phyloP scores from a whole-genome alignment of 306 rosid species.

The Ochetophila trinervis region DNA sequence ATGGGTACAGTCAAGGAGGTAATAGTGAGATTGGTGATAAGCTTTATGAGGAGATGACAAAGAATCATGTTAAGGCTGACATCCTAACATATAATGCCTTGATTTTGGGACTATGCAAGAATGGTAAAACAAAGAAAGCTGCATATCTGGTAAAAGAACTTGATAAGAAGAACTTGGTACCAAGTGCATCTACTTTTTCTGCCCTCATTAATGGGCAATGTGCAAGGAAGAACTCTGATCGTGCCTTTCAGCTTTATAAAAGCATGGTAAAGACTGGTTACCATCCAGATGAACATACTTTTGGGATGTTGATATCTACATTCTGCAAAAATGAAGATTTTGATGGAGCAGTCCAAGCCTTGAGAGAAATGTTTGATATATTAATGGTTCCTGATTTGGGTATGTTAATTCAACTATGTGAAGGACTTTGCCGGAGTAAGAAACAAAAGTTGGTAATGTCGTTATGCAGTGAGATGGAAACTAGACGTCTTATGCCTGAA shows the following conservation, averaged over 20 bases:
- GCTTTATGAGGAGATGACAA: constrained; percentile 73
- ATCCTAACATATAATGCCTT: constrained; percentile 73
- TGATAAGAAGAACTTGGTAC: constrained; percentile 54
- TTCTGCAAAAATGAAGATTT: constrained; percentile 64
- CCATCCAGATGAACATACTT: constrained; percentile 51
- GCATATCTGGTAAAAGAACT: constrained; percentile 65
- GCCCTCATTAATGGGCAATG: constrained; percentile 72
- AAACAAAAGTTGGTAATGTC: constrained; percentile 38
- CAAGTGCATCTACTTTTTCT: constrained; percentile 70
- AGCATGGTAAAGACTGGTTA: constrained; percentile 71
- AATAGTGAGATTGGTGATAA: constrained; percentile 51
- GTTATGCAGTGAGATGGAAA: constrained; percentile 34
- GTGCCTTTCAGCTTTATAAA: constrained; percentile 58
- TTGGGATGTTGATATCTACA: constrained; percentile 45
- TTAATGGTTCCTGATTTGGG: constrained; percentile 42
- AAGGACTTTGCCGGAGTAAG: constrained; percentile 51
- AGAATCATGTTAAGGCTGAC: constrained; percentile 53
- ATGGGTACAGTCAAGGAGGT: constrained; percentile 62
- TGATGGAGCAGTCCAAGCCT: constrained; percentile 63
- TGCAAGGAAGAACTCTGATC: constrained; percentile 55
- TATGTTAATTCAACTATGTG: constrained; percentile 44
- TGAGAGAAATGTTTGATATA: constrained; percentile 67
- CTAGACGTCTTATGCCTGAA: constrained; percentile 22
- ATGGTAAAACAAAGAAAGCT: constrained; percentile 81
- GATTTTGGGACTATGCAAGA: constrained; percentile 83